Conservation (phyloP, 2,329 filamentous ascomycete species). For the Ophiocordyceps camponoti-floridani region DNA sequence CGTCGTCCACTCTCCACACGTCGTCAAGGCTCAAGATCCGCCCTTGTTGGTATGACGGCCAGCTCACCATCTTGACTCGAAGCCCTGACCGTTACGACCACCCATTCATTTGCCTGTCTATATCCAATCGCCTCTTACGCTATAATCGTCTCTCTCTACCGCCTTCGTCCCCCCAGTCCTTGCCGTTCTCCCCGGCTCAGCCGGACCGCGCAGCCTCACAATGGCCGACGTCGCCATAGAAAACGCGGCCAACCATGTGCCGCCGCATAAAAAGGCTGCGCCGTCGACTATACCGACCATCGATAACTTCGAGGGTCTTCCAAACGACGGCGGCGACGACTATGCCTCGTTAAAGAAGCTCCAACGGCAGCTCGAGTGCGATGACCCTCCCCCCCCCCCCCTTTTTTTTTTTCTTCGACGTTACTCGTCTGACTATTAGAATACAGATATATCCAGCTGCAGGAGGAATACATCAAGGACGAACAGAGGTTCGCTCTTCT, state of each 20-base stretch:
- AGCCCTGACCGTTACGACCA: no score
- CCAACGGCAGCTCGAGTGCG: constrained; percentile 82
- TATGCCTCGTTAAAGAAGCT: constrained; percentile 94
- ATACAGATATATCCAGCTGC: constrained; percentile 73
- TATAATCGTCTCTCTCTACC: no score
- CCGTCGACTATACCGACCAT: constrained; percentile 74
- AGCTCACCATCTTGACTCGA: no score
- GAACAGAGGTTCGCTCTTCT: constrained; percentile 62
- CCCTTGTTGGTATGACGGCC: no score
- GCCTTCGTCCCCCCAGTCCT: no score
- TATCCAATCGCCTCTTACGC: no score
- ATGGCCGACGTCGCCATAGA: constrained; percentile 87
- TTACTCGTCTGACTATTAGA: neutral
- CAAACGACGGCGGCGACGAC: constrained; percentile 70
- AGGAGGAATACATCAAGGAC: constrained; percentile 99
- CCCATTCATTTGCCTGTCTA: no score
- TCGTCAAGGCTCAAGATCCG: no score
- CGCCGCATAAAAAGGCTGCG: constrained; percentile 65
- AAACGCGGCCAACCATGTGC: constrained; percentile 54
- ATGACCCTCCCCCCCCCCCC: neutral
- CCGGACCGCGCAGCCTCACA: neutral
- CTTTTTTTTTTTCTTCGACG: neutral
- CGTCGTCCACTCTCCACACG: no score
- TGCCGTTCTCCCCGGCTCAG: no score
- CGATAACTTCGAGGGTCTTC: constrained; percentile 72